Base-by-base conservation (phyloP, 176 grass and related monocot species). In the Pharus latifolius region DNA sequence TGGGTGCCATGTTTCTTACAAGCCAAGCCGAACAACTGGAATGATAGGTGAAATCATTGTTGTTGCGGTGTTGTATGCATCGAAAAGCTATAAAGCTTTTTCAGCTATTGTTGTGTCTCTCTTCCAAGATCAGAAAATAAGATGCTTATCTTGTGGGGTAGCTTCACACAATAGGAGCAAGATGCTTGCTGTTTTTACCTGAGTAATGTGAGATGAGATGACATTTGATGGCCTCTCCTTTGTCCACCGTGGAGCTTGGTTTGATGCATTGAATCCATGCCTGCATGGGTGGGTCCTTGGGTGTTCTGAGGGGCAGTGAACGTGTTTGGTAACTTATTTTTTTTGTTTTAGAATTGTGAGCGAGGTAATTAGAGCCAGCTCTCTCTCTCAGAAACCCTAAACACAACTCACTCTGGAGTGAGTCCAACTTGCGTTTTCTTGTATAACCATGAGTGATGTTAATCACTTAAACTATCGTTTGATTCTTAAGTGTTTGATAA, bases 1-100 rank as follows among this genome's bases (percentile, higher is more conserved):
- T 54, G 42, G 74, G 81, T 84, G 18, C 59, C 51, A 8, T 78
- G 65, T 40, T 26, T 65, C 74, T 78, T 84, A 1, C 9, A 72
- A 50, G 25, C 33, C 0, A 78, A 73, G 82, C 8, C 64, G 49
- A 20, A 51, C 6, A 67, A 18, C 67, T 50, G 31, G 59, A 33
- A 10, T 66, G 59, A 29, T 29, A 17, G 20, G 34, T 42, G 43
- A 29, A 42, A 63, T 38, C 8, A 38, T 38, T 38, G 35, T 38
- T 38, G 35, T 38, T 38, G 35, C 35, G 35, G 35, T 38, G 4
- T 38, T 38, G 35, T 9, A 38, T n/a, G n/a, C n/a, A 65, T 15
- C 8, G 10, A 38, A 49, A 37, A 62, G 14, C 3, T 37, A 44
- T 34, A 7, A 4, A 17, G 23, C n/a, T 41, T 30, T 15, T 5